Evolutionary conservation across 345 rosid species (phyloP).

Genomic region (Barbarea vulgaris): DNA sequence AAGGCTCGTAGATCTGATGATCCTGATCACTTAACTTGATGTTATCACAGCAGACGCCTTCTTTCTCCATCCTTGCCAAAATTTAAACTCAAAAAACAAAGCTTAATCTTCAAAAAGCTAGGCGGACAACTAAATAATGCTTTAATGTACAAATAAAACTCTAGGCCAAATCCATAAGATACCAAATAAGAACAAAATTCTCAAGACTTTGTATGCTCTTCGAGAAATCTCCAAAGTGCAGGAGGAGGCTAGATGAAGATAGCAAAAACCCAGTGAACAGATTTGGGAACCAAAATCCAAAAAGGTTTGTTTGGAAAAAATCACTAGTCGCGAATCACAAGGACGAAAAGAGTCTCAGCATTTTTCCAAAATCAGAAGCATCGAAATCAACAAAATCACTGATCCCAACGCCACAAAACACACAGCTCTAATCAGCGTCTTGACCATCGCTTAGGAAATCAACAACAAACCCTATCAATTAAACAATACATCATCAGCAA

Average conservation of each 20-base stretch:
- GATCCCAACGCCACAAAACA: background rate
- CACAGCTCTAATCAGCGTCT: background rate
- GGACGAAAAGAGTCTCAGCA: background rate
- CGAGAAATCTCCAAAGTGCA: background rate
- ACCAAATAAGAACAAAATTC: too few species aligned
- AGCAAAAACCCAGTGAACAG: too few species aligned
- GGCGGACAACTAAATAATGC: background rate
- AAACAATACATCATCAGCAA: background rate
- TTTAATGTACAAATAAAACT: background rate
- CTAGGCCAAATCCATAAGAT: background rate
- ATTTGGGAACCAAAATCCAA: background rate
- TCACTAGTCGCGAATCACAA: background rate
- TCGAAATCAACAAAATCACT: background rate
- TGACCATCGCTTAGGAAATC: background rate
- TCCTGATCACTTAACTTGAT: conserved; percentile 30
- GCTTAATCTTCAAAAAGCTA: background rate
- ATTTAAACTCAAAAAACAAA: background rate
- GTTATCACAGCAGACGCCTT: conserved; percentile 7
- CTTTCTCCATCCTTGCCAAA: background rate
- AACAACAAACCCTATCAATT: background rate
- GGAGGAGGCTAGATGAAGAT: background rate
- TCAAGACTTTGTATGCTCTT: background rate
- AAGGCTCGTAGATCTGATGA: conserved; percentile 20
- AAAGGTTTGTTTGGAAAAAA: background rate
- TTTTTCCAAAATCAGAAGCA: background rate